Conservation (phyloP, 177 flowering plant genomes). For the Vitis hybrid region DNA sequence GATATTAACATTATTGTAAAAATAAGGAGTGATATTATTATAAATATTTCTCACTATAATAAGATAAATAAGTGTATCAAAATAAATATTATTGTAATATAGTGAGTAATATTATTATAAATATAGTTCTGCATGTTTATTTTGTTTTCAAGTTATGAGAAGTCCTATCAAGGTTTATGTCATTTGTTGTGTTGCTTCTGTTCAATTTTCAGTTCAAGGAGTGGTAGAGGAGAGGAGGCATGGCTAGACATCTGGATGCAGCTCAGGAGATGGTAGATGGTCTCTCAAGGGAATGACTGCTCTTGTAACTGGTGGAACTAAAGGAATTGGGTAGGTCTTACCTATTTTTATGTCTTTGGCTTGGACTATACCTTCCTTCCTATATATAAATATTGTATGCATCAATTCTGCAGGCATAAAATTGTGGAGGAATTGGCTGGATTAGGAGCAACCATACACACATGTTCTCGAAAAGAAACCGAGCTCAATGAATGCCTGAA, state of each 20-base stretch:
- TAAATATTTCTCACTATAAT: no score
- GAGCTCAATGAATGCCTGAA: slow-evolving; percentile 37
- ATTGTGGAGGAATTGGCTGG: slow-evolving; percentile 49
- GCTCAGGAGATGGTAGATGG: slow-evolving; percentile 34
- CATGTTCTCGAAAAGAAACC: slow-evolving; percentile 36
- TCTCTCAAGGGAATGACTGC: slow-evolving; percentile 58
- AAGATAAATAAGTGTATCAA: no score
- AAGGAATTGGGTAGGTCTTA: slow-evolving; percentile 47
- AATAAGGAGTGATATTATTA: no score
- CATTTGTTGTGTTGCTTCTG: no score
- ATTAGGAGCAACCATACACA: slow-evolving; percentile 46
- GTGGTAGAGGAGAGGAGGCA: no score
- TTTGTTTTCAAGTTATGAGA: no score
- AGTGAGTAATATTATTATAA: no score
- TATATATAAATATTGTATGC: neutral
- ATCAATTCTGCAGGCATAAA: slow-evolving; percentile 28
- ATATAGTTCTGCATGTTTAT: no score
- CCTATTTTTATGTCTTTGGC: neutral
- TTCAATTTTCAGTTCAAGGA: no score
- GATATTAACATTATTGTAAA: no score
- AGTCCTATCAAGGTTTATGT: no score
- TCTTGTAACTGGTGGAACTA: slow-evolving; percentile 67
- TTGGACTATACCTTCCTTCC: neutral
- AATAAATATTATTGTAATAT: no score
- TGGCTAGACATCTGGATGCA: neutral